Conservation (phyloP, 352 stramenopile genomes). For the Globisporangium apiculatum region DNA sequence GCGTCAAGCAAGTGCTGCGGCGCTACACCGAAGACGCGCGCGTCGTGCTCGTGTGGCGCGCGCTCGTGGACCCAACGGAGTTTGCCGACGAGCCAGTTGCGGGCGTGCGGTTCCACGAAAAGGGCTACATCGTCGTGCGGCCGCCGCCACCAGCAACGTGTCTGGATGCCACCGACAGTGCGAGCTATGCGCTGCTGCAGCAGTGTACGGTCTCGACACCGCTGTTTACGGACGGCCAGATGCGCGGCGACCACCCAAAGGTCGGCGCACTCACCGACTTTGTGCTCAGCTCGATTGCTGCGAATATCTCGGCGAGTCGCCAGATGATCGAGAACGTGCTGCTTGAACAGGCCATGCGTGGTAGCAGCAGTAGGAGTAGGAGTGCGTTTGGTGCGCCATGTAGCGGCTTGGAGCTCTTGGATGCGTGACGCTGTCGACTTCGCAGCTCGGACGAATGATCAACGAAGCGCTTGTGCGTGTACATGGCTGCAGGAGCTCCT, state of each 20-base stretch:
- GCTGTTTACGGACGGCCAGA: constrained; percentile 24
- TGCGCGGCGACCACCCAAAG: constrained; percentile 15
- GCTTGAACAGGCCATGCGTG: constrained; percentile 12
- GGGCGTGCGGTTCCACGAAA: constrained; percentile 32
- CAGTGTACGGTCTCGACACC: constrained; percentile 38
- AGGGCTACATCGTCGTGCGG: constrained; percentile 49
- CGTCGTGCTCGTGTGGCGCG: constrained; percentile 50
- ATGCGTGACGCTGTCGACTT: not conserved
- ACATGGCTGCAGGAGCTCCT: too few relatives aligned
- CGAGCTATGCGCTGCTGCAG: constrained; percentile 31
- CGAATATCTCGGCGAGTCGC: constrained; percentile 27
- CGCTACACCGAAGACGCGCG: constrained; percentile 54
- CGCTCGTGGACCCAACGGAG: constrained; percentile 40
- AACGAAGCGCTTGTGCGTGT: not conserved
- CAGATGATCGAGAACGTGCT: constrained; percentile 49
- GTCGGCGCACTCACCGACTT: constrained; percentile 35
- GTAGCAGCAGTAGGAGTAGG: not conserved
- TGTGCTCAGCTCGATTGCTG: constrained; percentile 24
- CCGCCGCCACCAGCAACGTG: constrained; percentile 7
- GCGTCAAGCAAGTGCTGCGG: constrained; percentile 51
- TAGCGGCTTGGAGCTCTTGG: not conserved
- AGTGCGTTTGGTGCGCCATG: not conserved
- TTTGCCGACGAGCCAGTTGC: constrained; percentile 29
- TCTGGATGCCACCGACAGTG: not conserved
- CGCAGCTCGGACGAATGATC: not conserved